Evolutionary conservation across 2,329 filamentous ascomycete genomes (phyloP).

Genomic region (Penicillium frequentans): DNA sequence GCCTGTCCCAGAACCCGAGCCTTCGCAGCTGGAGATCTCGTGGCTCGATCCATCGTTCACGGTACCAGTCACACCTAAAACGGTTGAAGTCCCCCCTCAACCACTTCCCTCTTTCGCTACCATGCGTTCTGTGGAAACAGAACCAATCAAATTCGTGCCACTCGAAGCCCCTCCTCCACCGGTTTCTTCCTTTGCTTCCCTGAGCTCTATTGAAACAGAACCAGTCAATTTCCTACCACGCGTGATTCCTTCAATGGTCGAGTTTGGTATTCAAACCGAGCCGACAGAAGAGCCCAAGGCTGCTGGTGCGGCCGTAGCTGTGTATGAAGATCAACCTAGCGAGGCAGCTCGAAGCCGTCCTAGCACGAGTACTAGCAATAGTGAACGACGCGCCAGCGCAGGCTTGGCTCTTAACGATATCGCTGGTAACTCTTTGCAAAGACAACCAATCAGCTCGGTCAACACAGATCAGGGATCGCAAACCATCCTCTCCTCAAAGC

Average conservation of each 20-base stretch:
- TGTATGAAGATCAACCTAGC: constrained; percentile 66
- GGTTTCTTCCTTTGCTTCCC: constrained; percentile 40
- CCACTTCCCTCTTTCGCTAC: constrained; percentile 39
- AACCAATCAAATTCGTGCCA: constrained; percentile 31
- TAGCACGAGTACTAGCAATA: constrained; percentile 36
- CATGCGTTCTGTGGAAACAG: constrained; percentile 46
- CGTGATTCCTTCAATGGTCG: constrained; percentile 14
- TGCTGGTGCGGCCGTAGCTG: constrained; percentile 44
- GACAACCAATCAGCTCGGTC: constrained; percentile 31
- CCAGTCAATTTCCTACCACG: constrained; percentile 43
- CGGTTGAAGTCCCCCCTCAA: constrained; percentile 22
- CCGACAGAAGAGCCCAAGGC: constrained; percentile 19
- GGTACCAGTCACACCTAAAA: constrained; percentile 33
- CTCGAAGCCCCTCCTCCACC: constrained; percentile 23
- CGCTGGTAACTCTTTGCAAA: constrained; percentile 54
- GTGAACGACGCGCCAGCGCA: constrained; percentile 18
- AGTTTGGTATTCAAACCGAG: constrained; percentile 26
- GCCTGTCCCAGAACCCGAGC: constrained; percentile 16
- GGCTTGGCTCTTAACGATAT: constrained; percentile 62
- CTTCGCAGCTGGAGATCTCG: constrained; percentile 29
- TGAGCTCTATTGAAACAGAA: constrained; percentile 47
- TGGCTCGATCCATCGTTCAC: constrained; percentile 26
- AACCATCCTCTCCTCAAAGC: constrained; percentile 77
- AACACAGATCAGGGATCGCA: constrained; percentile 74
- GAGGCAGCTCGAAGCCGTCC: constrained; percentile 47